Evolutionary conservation across 805 yeast genomes (phyloP), one percentile per base, ranked within the genome.

Genomic region (Candida suzukii): DNA sequence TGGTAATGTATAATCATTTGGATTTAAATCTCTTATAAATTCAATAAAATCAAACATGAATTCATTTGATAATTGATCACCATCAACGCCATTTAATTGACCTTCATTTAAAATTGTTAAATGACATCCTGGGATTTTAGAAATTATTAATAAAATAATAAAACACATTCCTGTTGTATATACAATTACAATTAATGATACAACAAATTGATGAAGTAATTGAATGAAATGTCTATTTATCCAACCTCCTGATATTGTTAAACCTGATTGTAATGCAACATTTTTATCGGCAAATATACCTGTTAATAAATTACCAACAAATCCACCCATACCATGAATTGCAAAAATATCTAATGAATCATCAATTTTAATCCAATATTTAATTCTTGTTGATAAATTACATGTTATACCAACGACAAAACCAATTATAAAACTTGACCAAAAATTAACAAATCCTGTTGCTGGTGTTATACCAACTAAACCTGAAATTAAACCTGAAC

Each of bases 381-480:
- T 88, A 57, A 90, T 64, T 54, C 87, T 81, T 32, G 96, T 87
- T 38, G 91, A 68, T 49, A 85, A 80, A 66, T 88, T 88, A 73
- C 96, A 88, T 22, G 80, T 73, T 11, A 83, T 62, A 22, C 95
- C 95, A 3, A 95, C 71, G 6, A 76, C 72, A 27, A 80, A 66
- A 2, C 96, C 96, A 47, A 86, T 74, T 22, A 86, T 68, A 13
- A 87, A 81, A 3, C 95, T 82, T 2, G 88, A 93, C 82, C 95
- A 88, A 43, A 85, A 66, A 1, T 93, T 84, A 45, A 88, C 80
- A 58, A 77, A 73, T 11, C 96, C 97, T 6, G 93, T 79, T 38
- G 88, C 76, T n/a, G 97, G 96, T 0, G 97, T 88, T 8, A 95
- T 95, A 2, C 95, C 95, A 14, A 88, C 96, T 27, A 88, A 71